A percentile compares a stretch with the other conserved stretches of the same genome.
Conservation (phyloP, 306 rosid species). For the Herpetospermum pedunculosum region DNA sequence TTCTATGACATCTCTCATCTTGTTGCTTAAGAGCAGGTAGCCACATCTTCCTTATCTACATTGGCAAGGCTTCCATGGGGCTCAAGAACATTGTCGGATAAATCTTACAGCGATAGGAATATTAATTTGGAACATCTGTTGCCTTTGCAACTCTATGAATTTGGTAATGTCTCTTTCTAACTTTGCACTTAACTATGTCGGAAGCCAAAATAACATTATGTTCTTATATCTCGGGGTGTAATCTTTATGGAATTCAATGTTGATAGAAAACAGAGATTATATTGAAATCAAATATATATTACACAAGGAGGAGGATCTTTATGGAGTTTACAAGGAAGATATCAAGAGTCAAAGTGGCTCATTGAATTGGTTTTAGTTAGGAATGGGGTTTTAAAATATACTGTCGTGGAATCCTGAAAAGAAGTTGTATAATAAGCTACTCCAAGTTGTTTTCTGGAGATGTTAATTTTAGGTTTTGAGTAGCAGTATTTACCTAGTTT, state of each 20-base stretch:
- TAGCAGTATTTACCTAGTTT: neutral
- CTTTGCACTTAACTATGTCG: neutral
- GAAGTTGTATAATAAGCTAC: neutral
- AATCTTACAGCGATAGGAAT: conserved; percentile 18
- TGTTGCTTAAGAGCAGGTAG: conserved; percentile 29
- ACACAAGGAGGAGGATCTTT: neutral
- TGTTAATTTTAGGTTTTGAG: neutral
- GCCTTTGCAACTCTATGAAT: conserved; percentile 76
- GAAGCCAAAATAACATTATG: neutral
- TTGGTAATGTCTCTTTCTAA: conserved; percentile 39
- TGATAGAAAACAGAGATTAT: neutral
- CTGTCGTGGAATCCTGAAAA: neutral
- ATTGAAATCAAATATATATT: neutral
- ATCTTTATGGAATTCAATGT: neutral
- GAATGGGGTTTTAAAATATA: neutral
- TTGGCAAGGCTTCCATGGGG: conserved; percentile 90
- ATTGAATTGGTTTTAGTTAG: neutral
- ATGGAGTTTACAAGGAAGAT: neutral
- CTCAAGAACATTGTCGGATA: conserved; percentile 29
- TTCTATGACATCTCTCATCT: conserved; percentile 13
- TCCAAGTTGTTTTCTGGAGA: neutral
- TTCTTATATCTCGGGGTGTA: neutral
- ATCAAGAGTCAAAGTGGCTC: neutral
- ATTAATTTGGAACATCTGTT: conserved; percentile 30
- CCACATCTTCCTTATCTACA: conserved; percentile 65